Evolutionary conservation across 2,329 filamentous ascomycete species (phyloP).

Genomic region (Alternaria conjuncta): DNA sequence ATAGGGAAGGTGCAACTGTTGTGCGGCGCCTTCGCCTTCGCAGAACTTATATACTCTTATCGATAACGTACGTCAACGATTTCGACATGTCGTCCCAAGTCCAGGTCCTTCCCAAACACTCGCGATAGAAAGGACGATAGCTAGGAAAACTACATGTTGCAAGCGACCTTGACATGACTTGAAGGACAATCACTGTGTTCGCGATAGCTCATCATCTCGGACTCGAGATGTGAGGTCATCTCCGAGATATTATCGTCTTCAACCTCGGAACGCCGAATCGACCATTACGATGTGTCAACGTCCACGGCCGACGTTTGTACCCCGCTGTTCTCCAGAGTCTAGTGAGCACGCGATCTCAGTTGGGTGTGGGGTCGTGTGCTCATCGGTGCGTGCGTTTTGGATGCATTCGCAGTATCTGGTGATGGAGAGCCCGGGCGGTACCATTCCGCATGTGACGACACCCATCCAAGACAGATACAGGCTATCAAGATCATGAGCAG

Average conservation of each 20-base stretch:
- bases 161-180: not conserved
- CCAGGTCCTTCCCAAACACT: not conserved
- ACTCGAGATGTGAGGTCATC: not conserved
- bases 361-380: not conserved
- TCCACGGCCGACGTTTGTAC: slow-evolving; percentile 30
- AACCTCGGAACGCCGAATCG: slow-evolving; percentile 23
- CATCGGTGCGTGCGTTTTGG: not conserved
- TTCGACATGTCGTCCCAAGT: not conserved
- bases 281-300: slow-evolving; percentile 4
- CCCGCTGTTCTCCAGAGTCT: slow-evolving; percentile 18
- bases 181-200: slow-evolving; percentile 63
- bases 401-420: not conserved
- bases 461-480: not conserved
- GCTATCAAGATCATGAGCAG: not conserved
- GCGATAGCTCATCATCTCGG: slow-evolving; percentile 58
- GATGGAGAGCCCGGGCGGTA: not conserved
- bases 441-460: not conserved
- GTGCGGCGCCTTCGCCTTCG: slow-evolving; percentile 1
- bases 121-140: not conserved
- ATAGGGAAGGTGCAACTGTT: slow-evolving; percentile 28
- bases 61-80: slow-evolving; percentile 8
- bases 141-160: not conserved
- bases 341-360: slow-evolving; percentile 5
- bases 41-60: slow-evolving; percentile 8
- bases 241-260: slow-evolving; percentile 39